Conservation (phyloP, 1,284 basidiomycete genomes). For the Paramarasmius palmivorus region DNA sequence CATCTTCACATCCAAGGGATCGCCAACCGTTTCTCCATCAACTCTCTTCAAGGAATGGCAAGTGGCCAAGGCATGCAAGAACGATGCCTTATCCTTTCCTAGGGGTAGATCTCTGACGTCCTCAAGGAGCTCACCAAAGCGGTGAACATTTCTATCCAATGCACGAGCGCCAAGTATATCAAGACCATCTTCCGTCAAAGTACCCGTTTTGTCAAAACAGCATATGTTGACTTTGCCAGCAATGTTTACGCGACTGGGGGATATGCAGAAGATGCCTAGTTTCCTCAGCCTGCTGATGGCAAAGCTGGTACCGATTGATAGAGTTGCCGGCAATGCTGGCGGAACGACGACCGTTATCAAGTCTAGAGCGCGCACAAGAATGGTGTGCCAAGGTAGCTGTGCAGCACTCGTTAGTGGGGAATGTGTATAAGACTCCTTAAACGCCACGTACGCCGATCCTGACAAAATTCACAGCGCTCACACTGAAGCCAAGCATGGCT, state of each 20-base stretch:
- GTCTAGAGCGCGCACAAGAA: conserved; percentile 90
- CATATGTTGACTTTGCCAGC: conserved; percentile 97
- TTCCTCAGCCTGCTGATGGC: conserved; percentile 90
- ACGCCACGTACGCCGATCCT: conserved; percentile 73
- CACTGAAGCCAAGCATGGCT: conserved; percentile 85
- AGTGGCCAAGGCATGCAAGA: conserved; percentile 92
- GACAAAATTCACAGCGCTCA: conserved; percentile 90
- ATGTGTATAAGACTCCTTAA: conserved; percentile 1
- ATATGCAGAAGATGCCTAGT: conserved; percentile 93
- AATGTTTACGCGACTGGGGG: conserved; percentile 94
- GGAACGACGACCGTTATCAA: conserved; percentile 99
- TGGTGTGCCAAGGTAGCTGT: conserved; percentile 88
- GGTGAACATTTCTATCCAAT: conserved; percentile 70
- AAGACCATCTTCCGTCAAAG: conserved; percentile 96
- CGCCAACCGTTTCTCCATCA: conserved; percentile 87
- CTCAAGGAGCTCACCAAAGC: conserved; percentile 91
- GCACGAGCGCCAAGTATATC: conserved; percentile 93
- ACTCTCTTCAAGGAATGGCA: conserved; percentile 96
- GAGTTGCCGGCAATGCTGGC: conserved; percentile 94
- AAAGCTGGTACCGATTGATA: conserved; percentile 98
- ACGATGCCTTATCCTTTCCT: conserved; percentile 78
- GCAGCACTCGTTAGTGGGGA: not conserved
- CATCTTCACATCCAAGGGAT: conserved; percentile 97
- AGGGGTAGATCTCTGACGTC: conserved; percentile 87
- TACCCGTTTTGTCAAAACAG: conserved; percentile 99